phyloP scores from a whole-genome alignment of 176 grass and related monocot genomes.

The Hyparrhenia diplandra region DNA sequence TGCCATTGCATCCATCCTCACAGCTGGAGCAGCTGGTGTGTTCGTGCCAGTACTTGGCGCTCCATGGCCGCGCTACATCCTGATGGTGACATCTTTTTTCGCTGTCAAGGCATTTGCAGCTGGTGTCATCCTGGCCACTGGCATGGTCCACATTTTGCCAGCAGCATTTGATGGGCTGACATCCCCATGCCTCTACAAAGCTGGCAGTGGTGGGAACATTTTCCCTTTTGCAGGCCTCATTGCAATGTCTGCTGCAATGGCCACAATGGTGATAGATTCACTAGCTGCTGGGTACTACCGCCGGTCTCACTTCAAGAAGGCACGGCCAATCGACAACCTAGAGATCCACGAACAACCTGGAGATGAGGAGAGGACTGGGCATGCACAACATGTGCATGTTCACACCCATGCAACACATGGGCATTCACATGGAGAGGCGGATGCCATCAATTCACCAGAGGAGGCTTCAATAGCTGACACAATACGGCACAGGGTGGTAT shows the following conservation, averaged over 20 bases:
- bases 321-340: conserved; percentile 58
- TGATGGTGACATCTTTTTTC: conserved; percentile 69
- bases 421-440: conserved; percentile 45
- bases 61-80: conserved; percentile 52
- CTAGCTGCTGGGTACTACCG: conserved; percentile 82
- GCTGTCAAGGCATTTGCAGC: conserved; percentile 86
- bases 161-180: conserved; percentile 68
- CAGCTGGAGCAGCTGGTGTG: conserved; percentile 66
- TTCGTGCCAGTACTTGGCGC: conserved; percentile 73
- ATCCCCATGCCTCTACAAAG: conserved; percentile 66
- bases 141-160: conserved; percentile 89
- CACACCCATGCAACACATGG: conserved; percentile 49
- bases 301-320: conserved; percentile 82
- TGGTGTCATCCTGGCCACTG: conserved; percentile 84
- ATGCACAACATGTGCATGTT: conserved; percentile 33
- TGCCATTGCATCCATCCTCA: conserved; percentile 81
- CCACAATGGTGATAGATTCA: conserved; percentile 91
- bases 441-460: conserved; percentile 29
- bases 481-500: conserved; percentile 78
- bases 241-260: conserved; percentile 72
- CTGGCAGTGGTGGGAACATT: conserved; percentile 11
- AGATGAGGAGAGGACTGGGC: conserved; percentile 17
- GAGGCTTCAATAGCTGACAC: conserved; percentile 53
- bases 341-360: conserved; percentile 16
- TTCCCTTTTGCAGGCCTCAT: conserved; percentile 81